Conservation (phyloP, 2,329 filamentous ascomycete species). For the Lachnellula cervina region DNA sequence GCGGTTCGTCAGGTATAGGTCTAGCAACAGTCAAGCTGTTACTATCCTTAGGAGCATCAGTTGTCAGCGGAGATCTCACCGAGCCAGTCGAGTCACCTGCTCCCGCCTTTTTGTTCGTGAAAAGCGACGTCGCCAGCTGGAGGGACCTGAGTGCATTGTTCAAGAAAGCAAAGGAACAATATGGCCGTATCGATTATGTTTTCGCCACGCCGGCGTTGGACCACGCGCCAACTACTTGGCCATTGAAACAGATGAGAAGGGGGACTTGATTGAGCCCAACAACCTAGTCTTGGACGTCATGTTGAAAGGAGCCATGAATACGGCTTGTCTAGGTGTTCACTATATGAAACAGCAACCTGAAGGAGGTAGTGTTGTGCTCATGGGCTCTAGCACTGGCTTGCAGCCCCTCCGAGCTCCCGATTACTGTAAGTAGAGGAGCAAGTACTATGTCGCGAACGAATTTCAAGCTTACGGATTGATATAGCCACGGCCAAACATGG, state of each 20-base stretch:
- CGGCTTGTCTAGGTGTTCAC: constrained; percentile 43
- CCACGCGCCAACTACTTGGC: constrained; percentile 43
- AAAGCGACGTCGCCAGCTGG: constrained; percentile 40
- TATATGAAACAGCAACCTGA: constrained; percentile 44
- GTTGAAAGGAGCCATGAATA: constrained; percentile 46
- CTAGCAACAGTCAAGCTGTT: constrained; percentile 50
- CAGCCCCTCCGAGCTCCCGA: constrained; percentile 47
- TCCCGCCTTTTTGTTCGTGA: constrained; percentile 36
- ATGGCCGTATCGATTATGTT: constrained; percentile 21
- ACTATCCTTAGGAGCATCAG: constrained; percentile 47
- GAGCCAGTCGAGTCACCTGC: constrained; percentile 25
- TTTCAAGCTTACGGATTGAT: not conserved
- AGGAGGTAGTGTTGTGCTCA: constrained; percentile 51
- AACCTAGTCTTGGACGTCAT: constrained; percentile 44
- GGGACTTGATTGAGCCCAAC: constrained; percentile 43
- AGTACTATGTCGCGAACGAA: not conserved
- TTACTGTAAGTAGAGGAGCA: constrained; percentile 37
- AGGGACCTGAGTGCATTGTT: constrained; percentile 46
- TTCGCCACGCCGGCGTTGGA: constrained; percentile 47
- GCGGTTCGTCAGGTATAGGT: constrained; percentile 57
- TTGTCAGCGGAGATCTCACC: constrained; percentile 51
- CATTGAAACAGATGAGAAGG: constrained; percentile 44
- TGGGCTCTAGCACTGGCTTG: constrained; percentile 45
- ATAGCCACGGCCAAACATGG: constrained; percentile 49
- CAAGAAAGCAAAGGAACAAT: constrained; percentile 39